These are phyloP conservation scores for Tremella yokohamensis DNA, from an alignment of 768 basidiomycete species.

Conservation along the genomic window DNA sequence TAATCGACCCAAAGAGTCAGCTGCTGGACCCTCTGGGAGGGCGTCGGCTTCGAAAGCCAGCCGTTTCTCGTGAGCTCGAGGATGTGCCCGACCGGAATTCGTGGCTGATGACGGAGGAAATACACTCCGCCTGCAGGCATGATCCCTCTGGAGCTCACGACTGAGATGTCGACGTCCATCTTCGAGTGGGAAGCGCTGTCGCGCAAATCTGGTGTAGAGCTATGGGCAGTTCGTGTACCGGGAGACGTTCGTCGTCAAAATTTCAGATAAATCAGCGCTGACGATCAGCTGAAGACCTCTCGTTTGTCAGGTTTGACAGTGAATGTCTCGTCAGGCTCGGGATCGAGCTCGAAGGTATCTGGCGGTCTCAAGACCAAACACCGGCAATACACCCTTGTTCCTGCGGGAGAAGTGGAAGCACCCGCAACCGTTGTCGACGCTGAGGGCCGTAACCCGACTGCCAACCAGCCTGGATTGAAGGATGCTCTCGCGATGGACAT, in stretches of 20 bases:
- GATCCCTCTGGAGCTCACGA: slow-evolving; percentile 20
- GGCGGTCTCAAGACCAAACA: slow-evolving; percentile 34
- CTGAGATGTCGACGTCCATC: slow-evolving; percentile 23
- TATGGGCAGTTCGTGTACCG: slow-evolving; percentile 48
- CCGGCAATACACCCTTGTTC: slow-evolving; percentile 23
- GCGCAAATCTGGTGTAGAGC: slow-evolving; percentile 32
- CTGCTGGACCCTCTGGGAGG: too few species aligned
- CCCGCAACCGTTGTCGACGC: slow-evolving; percentile 15
- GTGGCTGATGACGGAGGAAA: slow-evolving; percentile 22
- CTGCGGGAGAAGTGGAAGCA: slow-evolving; percentile 15
- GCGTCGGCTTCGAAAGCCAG: too few species aligned
- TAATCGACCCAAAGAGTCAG: too few species aligned
- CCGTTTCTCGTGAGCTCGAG: too few species aligned
- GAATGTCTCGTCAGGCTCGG: too few species aligned
- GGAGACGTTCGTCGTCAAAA: slow-evolving; percentile 25
- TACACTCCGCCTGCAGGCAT: slow-evolving; percentile 38
- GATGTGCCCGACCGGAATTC: background rate
- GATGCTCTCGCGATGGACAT: slow-evolving; percentile 39
- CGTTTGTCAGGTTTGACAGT: slow-evolving; percentile 17
- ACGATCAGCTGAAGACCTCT: slow-evolving; percentile 43
- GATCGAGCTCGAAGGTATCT: background rate
- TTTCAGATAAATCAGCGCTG: background rate
- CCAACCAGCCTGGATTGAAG: slow-evolving; percentile 27
- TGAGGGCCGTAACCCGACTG: slow-evolving; percentile 32
- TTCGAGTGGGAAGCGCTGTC: slow-evolving; percentile 45